These are phyloP conservation scores for Petasospora rhodanensis DNA, from an alignment of 1,139 yeast species.

Conservation along the genomic window DNA sequence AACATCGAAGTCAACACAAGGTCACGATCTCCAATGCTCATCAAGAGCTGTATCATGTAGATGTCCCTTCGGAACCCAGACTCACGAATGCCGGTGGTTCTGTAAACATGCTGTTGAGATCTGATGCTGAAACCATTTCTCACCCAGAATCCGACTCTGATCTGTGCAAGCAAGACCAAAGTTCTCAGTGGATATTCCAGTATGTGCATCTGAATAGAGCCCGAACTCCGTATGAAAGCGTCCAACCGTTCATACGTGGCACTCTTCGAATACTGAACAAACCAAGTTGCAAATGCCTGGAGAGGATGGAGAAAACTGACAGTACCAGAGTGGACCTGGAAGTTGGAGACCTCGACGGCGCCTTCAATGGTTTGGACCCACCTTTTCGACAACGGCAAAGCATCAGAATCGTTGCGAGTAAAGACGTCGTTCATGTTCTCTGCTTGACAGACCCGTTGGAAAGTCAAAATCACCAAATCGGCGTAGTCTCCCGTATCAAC, in stretches of 20 bases:
- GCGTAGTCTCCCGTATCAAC: slow-evolving; percentile 5
- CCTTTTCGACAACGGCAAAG: background rate
- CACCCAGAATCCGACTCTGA: slow-evolving; percentile 82
- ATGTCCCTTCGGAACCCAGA: slow-evolving; percentile 76
- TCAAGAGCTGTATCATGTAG: slow-evolving; percentile 63
- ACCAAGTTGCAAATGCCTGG: slow-evolving; percentile 69
- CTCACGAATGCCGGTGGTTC: slow-evolving; percentile 79
- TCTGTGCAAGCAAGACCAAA: slow-evolving; percentile 68
- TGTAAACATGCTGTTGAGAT: slow-evolving; percentile 75
- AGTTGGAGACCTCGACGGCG: slow-evolving; percentile 28
- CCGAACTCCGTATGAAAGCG: background rate
- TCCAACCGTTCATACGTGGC: background rate
- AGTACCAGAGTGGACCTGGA: slow-evolving; percentile 40
- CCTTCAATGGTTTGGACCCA: slow-evolving; percentile 27
- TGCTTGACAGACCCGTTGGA: slow-evolving; percentile 10
- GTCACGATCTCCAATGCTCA: slow-evolving; percentile 55
- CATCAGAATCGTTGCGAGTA: slow-evolving; percentile 2
- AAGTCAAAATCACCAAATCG: slow-evolving; percentile 7
- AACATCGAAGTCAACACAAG: slow-evolving; percentile 56
- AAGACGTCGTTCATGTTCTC: background rate
- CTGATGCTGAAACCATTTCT: slow-evolving; percentile 79
- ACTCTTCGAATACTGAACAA: slow-evolving; percentile 43
- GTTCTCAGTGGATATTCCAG: slow-evolving; percentile 73
- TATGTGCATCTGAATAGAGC: slow-evolving; percentile 3
- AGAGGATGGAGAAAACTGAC: slow-evolving; percentile 79